These are phyloP conservation scores for Acanthamoeba healyi DNA, from an alignment of 208 protist species.

Conservation along the genomic window DNA sequence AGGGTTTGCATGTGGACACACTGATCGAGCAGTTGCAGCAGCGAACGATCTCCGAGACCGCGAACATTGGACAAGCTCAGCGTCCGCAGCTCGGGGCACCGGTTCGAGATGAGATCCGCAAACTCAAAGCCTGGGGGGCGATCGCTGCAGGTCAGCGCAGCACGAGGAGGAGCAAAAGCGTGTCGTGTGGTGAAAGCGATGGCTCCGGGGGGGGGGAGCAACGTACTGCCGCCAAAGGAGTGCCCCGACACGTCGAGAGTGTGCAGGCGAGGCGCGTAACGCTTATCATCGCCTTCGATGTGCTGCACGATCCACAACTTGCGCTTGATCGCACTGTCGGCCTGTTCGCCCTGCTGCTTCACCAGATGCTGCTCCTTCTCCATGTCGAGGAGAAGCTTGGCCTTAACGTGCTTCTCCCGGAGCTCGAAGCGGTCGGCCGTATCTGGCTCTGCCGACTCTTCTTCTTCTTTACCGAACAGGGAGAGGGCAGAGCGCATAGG, in stretches of 20 bases:
- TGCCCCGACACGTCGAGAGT: slow-evolving; percentile 1
- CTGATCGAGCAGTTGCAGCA: slow-evolving; percentile 12
- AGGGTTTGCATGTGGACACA: slow-evolving; percentile 1
- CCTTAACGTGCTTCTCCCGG: slow-evolving; percentile 15
- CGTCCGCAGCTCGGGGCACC: slow-evolving; percentile 38
- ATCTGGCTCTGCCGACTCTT: too few relatives aligned
- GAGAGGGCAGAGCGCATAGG: too few relatives aligned
- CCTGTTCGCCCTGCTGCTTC: neutral
- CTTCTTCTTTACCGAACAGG: too few relatives aligned
- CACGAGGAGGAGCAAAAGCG: too few relatives aligned
- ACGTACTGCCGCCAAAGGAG: neutral
- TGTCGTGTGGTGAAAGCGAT: too few relatives aligned
- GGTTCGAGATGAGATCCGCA: neutral
- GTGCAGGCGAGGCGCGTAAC: slow-evolving; percentile 9
- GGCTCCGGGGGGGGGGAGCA: neutral
- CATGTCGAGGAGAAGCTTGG: slow-evolving; percentile 16
- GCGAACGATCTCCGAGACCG: neutral
- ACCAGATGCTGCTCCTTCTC: neutral
- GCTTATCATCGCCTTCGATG: slow-evolving; percentile 14
- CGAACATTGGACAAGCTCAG: neutral
- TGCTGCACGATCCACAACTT: slow-evolving; percentile 20
- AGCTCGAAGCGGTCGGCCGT: neutral
- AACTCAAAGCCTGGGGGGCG: neutral
- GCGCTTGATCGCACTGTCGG: neutral
- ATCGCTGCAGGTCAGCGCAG: too few relatives aligned